Evolutionary conservation across 192 early-diverging fungal species (phyloP).

Genomic region (Rhizophagus clarus): DNA sequence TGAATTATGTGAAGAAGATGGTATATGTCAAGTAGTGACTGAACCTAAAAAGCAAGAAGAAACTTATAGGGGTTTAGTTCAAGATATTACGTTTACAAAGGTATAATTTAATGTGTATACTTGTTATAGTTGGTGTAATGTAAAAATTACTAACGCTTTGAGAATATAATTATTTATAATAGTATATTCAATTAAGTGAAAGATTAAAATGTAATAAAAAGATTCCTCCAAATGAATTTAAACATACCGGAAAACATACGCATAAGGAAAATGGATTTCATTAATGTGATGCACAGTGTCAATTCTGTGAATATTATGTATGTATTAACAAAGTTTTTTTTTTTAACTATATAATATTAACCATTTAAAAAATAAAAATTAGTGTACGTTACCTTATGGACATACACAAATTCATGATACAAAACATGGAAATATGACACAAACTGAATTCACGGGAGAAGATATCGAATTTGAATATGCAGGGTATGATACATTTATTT

Average conservation of each 20-base stretch:
- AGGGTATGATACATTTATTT: neutral
- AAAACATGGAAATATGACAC: constrained; percentile 23
- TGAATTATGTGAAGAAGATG: constrained; percentile 19
- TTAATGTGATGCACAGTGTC: constrained; percentile 18
- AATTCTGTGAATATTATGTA: constrained; percentile 24
- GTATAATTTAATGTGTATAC: neutral
- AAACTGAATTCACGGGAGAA: constrained; percentile 6
- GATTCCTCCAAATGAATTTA: constrained; percentile 22
- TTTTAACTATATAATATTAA: too few species aligned
- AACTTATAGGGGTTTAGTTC: neutral
- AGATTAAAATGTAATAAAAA: constrained; percentile 11
- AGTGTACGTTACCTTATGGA: constrained; percentile 11
- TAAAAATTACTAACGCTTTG: too few species aligned
- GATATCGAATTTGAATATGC: constrained; percentile 10
- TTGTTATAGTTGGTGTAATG: too few species aligned
- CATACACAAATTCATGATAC: neutral
- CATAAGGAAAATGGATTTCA: constrained; percentile 8
- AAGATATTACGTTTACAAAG: constrained; percentile 1
- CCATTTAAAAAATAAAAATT: neutral
- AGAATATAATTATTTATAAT: neutral
- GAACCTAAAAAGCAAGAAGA: constrained; percentile 26
- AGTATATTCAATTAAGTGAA: constrained; percentile 9
- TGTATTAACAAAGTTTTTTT: neutral
- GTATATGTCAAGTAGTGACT: constrained; percentile 20
- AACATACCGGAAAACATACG: constrained; percentile 7